Conservation (phyloP, 1,284 basidiomycete genomes). For the Cryptococcus hybrid region DNA sequence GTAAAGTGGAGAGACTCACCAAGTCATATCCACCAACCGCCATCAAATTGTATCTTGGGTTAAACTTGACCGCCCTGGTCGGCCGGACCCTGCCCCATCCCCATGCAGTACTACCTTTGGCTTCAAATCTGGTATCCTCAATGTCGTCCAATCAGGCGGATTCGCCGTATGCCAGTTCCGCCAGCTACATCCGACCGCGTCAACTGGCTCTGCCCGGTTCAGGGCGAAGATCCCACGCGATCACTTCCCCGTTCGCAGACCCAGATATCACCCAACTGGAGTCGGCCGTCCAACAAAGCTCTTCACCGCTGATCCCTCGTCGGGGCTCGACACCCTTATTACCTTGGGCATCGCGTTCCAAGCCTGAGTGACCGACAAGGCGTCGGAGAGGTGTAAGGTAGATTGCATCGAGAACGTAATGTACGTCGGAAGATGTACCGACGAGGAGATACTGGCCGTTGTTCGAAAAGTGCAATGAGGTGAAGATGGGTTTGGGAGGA, state of each 20-base stretch:
- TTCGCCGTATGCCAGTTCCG: slow-evolving; percentile 4
- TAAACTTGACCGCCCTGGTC: slow-evolving; percentile 79
- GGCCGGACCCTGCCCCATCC: slow-evolving; percentile 46
- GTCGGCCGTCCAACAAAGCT: slow-evolving; percentile 88
- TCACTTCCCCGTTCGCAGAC: slow-evolving; percentile 74
- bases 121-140: slow-evolving; percentile 60
- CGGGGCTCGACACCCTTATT: slow-evolving; percentile 61
- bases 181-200: slow-evolving; percentile 9
- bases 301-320: slow-evolving; percentile 78
- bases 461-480: slow-evolving; percentile 84
- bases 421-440: slow-evolving; percentile 86
- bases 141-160: slow-evolving; percentile 48
- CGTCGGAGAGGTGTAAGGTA: slow-evolving; percentile 77
- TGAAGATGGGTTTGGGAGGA: slow-evolving; percentile 85
- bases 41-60: slow-evolving; percentile 85
- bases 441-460: slow-evolving; percentile 88
- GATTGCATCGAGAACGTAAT: slow-evolving; percentile 89
- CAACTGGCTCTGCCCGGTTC: slow-evolving; percentile 1
- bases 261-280: slow-evolving; percentile 74
- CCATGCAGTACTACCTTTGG: slow-evolving; percentile 10
- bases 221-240: slow-evolving; percentile 59
- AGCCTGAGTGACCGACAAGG: slow-evolving; percentile 73
- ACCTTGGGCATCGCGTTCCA: slow-evolving; percentile 64
- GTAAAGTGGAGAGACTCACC: slow-evolving; percentile 55
- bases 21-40: slow-evolving; percentile 79